phyloP scores from a whole-genome alignment of 768 basidiomycete species.

The Boletus subcaerulescens region DNA sequence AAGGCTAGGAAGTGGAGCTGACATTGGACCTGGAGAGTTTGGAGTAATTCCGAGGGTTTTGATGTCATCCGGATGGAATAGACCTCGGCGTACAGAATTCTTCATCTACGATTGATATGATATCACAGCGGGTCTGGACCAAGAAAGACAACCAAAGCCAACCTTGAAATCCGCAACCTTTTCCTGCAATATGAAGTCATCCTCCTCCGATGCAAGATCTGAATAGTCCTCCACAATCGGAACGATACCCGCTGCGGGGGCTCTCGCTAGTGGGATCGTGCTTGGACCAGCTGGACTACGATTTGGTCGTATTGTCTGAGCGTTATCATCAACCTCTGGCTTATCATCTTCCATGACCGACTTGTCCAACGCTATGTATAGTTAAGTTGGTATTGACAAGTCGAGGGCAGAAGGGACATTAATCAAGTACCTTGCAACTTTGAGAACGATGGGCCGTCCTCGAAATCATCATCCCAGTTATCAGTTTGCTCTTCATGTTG shows the following conservation, averaged over 20 bases:
- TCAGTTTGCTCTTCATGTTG: conserved; percentile 85
- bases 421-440: conserved; percentile 61
- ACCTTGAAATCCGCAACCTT: conserved; percentile 88
- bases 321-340: conserved; percentile 63
- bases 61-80: conserved; percentile 90
- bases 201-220: conserved; percentile 79
- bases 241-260: conserved; percentile 58
- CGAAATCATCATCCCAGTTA: conserved; percentile 99
- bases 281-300: conserved; percentile 60
- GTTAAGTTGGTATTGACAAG: not conserved
- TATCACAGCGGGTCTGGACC: not conserved
- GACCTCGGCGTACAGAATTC: conserved; percentile 65
- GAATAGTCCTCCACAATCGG: conserved; percentile 91
- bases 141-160: conserved; percentile 7
- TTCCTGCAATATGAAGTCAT: conserved; percentile 62
- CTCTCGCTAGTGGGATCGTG: conserved; percentile 52
- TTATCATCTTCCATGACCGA: conserved; percentile 54
- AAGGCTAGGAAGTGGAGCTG: conserved; percentile 63
- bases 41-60: conserved; percentile 63
- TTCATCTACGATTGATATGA: conserved; percentile 49
- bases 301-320: conserved; percentile 74
- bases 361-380: conserved; percentile 57
- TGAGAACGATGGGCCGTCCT: conserved; percentile 84
- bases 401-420: not conserved
- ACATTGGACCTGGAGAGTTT: conserved; percentile 54